phyloP scores from a whole-genome alignment of 768 basidiomycete genomes.

The Clitopilus hobsonii region DNA sequence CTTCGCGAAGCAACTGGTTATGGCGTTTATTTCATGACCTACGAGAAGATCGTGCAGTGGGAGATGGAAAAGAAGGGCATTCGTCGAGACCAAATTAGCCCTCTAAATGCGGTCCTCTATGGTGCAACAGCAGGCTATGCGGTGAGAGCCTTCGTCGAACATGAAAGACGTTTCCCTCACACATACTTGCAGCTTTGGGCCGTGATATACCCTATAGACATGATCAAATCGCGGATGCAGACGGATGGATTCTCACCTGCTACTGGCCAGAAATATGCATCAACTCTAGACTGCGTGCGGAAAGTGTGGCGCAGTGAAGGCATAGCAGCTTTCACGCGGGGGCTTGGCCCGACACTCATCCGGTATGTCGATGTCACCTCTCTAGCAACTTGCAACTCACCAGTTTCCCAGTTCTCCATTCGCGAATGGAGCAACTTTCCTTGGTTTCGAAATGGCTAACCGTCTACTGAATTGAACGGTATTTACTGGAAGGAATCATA shows the following conservation, averaged over 20 bases:
- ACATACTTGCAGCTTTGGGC: slow-evolving; percentile 63
- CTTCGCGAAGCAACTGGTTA: slow-evolving; percentile 80
- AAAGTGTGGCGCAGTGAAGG: slow-evolving; percentile 85
- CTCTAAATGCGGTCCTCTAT: slow-evolving; percentile 75
- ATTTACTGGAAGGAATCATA: neutral
- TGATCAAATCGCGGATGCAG: slow-evolving; percentile 95
- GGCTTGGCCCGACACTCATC: slow-evolving; percentile 89
- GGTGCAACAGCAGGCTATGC: slow-evolving; percentile 93
- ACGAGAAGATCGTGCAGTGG: slow-evolving; percentile 87
- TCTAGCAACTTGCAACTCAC: neutral
- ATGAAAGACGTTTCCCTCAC: slow-evolving; percentile 5
- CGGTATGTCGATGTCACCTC: slow-evolving; percentile 40
- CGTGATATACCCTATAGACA: slow-evolving; percentile 94
- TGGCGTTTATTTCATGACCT: slow-evolving; percentile 85
- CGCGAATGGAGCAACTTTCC: slow-evolving; percentile 95
- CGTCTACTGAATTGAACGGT: slow-evolving; percentile 49
- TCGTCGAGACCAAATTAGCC: slow-evolving; percentile 69
- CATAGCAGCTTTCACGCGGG: slow-evolving; percentile 80
- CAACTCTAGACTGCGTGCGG: slow-evolving; percentile 77
- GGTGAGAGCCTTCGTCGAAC: slow-evolving; percentile 41
- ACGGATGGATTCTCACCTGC: slow-evolving; percentile 81
- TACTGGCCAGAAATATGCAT: slow-evolving; percentile 78
- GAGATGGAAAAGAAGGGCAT: slow-evolving; percentile 76
- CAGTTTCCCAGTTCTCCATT: slow-evolving; percentile 70
- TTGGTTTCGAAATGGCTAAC: slow-evolving; percentile 92